Conservation (phyloP, 2,329 filamentous ascomycete genomes). For the Cladophialophora psammophila region DNA sequence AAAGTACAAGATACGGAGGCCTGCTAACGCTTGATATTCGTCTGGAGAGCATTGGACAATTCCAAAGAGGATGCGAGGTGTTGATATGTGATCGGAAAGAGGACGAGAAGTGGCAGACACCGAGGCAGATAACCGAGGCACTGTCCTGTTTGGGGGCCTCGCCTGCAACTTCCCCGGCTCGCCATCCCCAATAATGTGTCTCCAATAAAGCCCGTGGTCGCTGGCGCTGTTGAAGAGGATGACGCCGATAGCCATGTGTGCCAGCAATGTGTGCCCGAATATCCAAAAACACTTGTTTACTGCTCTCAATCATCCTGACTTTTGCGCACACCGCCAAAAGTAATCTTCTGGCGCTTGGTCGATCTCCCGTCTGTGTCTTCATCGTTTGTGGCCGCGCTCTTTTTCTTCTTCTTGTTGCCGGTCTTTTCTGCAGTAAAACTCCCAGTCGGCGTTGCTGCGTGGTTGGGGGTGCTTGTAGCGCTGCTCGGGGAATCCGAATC, state of each 20-base stretch:
- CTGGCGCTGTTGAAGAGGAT: not conserved
- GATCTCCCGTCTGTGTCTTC: conserved; percentile 42
- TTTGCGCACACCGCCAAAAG: conserved; percentile 35
- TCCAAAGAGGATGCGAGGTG: not conserved
- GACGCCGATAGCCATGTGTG: not conserved
- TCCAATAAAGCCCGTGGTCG: not conserved
- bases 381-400: conserved; percentile 46
- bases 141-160: not conserved
- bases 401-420: conserved; percentile 53
- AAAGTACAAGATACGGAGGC: conserved; percentile 1
- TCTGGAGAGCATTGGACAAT: conserved; percentile 22
- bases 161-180: not conserved
- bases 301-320: conserved; percentile 38
- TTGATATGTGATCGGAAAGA: conserved; percentile 1
- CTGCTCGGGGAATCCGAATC: conserved; percentile 44
- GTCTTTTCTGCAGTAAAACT: conserved; percentile 49
- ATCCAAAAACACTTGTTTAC: not conserved
- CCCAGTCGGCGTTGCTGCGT: conserved; percentile 54
- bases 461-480: conserved; percentile 56
- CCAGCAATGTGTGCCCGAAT: not conserved
- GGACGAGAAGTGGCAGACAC: conserved; percentile 1
- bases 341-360: conserved; percentile 41
- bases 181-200: not conserved
- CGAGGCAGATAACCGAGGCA: conserved; percentile 13
- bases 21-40: conserved; percentile 10